Base-by-base conservation (phyloP, 768 basidiomycete genomes). In the Lactarius trivialis region DNA sequence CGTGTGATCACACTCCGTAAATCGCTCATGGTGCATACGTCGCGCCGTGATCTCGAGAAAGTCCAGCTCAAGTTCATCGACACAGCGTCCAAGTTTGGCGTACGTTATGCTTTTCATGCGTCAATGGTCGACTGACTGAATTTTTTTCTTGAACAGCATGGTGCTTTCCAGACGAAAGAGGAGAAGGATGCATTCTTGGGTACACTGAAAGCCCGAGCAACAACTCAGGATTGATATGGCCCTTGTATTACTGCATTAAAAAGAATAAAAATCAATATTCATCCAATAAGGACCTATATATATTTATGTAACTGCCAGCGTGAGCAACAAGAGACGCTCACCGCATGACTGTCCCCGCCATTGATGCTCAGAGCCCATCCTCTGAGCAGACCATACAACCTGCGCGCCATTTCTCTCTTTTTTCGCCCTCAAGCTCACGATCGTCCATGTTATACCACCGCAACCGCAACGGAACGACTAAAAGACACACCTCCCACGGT, bases 41-140 rank as follows among this genome's bases (percentile, higher is more conserved):
- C 89, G 66, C 90, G 94, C 73, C 85, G 88, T 77, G 93, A 98
- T 77, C 85, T 98, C 73, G 97, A 99, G 84, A 95, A 98, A 81
- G 90, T 97, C 65, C 84, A 88, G 65, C 89, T 97, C 83, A 98
- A 96, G 79, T 98, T 95, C 81, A 96, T 98, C 83, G 94, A 96
- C 73, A 98, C 96, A 36, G 91, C 93, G 48, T 95, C 92, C 76
- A 97, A 97, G 78, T 94, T 93, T 78, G 93, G 95, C 70, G 90
- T 91, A 85, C 68, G 88, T 82, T 19, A 32, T 57, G 17, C 52
- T 51, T 33, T 21, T 9, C 12, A 60, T 39, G n/a, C n/a, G 34
- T 36, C 21, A 24, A 12, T 30, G 14, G 12, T 63, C 9, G 8
- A 14, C 43, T 66, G 34, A 60, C 60, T 69, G 26, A 59, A n/a